Percentiles rank a stretch among this genome's conserved stretches.
Conservation (phyloP, 352 stramenopile genomes). For the Phytophthora pistaciae region DNA sequence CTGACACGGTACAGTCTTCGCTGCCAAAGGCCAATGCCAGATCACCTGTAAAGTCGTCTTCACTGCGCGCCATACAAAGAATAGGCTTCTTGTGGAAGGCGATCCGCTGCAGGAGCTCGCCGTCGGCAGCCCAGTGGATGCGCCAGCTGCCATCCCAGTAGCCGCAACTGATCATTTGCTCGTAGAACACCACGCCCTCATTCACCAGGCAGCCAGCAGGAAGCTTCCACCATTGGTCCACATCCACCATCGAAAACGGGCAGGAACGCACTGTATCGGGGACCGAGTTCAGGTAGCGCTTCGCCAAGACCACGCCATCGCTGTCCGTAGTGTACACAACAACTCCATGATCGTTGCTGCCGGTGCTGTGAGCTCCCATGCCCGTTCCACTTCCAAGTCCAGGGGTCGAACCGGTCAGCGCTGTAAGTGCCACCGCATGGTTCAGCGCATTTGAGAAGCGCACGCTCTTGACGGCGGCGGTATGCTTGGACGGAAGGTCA, state of each 20-base stretch:
- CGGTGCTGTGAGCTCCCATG: conserved; percentile 75
- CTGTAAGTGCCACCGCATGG: conserved; percentile 59
- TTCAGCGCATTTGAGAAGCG: conserved; percentile 84
- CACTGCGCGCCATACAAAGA: conserved; percentile 84
- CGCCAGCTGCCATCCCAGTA: conserved; percentile 91
- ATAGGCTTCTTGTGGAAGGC: conserved; percentile 91
- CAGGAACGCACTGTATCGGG: conserved; percentile 74
- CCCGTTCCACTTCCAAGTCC: conserved; percentile 74
- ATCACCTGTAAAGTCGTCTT: conserved; percentile 89
- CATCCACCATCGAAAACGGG: conserved; percentile 83
- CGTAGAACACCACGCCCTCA: conserved; percentile 88
- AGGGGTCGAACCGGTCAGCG: conserved; percentile 48
- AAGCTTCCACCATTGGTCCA: conserved; percentile 90
- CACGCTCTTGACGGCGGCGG: conserved; percentile 70
- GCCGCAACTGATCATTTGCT: conserved; percentile 91
- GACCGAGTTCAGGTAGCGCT: conserved; percentile 77
- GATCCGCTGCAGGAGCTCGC: conserved; percentile 85
- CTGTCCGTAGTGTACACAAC: conserved; percentile 87
- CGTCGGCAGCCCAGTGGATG: conserved; percentile 89
- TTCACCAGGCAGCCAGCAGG: conserved; percentile 75
- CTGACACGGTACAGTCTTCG: conserved; percentile 87
- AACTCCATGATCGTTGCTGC: conserved; percentile 62
- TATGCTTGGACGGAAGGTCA: conserved; percentile 80
- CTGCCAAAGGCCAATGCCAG: conserved; percentile 85
- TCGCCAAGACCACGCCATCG: conserved; percentile 79